These are phyloP conservation scores for Amanita jacksonii DNA, from an alignment of 768 basidiomycete genomes.

Conservation along the genomic window DNA sequence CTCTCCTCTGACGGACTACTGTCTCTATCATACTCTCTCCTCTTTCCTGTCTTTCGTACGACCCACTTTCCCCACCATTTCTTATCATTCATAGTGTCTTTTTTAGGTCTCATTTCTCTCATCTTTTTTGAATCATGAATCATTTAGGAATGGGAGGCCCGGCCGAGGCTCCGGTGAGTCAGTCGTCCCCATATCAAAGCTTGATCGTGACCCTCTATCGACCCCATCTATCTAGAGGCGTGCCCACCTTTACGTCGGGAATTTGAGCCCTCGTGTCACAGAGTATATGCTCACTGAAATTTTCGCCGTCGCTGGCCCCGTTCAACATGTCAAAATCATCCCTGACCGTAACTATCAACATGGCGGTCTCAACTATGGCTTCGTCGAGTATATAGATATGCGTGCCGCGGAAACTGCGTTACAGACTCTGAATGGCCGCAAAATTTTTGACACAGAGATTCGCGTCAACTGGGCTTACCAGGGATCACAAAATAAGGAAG, in stretches of 20 bases:
- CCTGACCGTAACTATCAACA: slow-evolving; percentile 99
- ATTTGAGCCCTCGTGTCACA: slow-evolving; percentile 93
- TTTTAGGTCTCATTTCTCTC: slow-evolving; percentile 41
- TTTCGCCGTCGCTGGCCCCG: slow-evolving; percentile 92
- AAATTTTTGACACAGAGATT: slow-evolving; percentile 99
- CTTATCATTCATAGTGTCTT: slow-evolving; percentile 8
- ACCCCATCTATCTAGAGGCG: slow-evolving; percentile 48
- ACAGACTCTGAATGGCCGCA: slow-evolving; percentile 95
- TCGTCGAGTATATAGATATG: slow-evolving; percentile 99
- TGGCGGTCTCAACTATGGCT: slow-evolving; percentile 98
- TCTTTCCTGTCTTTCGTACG: slow-evolving; percentile 47
- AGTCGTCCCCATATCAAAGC: slow-evolving; percentile 16
- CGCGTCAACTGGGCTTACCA: slow-evolving; percentile 99
- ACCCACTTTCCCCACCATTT: slow-evolving; percentile 17
- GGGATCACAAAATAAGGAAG: slow-evolving; percentile 97
- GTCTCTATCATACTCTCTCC: slow-evolving; percentile 39
- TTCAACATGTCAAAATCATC: slow-evolving; percentile 99
- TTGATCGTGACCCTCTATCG: slow-evolving; percentile 11
- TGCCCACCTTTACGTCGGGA: slow-evolving; percentile 98
- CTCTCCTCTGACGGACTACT: slow-evolving; percentile 50
- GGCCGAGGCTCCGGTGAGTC: slow-evolving; percentile 72
- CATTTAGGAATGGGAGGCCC: slow-evolving; percentile 59
- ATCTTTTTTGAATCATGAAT: slow-evolving; percentile 62
- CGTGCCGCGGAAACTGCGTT: slow-evolving; percentile 98
- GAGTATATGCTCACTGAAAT: slow-evolving; percentile 99